Evolutionary conservation across 2,329 filamentous ascomycete genomes (phyloP).

Genomic region (Xylaria sp.): DNA sequence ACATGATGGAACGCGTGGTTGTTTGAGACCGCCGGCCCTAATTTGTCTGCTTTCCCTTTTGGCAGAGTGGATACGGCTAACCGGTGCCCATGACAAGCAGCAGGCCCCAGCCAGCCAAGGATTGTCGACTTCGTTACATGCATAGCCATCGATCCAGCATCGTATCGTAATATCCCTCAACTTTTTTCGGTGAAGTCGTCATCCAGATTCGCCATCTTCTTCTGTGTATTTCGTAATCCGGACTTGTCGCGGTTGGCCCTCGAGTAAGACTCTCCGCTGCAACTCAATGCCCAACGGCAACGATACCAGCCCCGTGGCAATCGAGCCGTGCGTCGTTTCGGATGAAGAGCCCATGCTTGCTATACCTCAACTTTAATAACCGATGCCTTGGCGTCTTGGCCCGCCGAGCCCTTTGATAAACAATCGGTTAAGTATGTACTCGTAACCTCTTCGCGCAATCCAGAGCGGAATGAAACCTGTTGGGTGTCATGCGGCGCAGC

Average conservation of each 20-base stretch:
- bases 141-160: too few relatives aligned
- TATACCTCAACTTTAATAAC: too few relatives aligned
- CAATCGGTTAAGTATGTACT: background rate
- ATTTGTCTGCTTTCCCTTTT: background rate
- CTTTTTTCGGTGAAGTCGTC: too few relatives aligned
- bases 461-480: background rate
- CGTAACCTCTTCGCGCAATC: background rate
- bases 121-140: background rate
- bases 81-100: background rate
- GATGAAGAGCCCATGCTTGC: too few relatives aligned
- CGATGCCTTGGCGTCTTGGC: background rate
- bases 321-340: too few relatives aligned
- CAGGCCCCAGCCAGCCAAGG: background rate
- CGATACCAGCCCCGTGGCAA: too few relatives aligned
- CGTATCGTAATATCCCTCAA: too few relatives aligned
- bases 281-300: too few relatives aligned
- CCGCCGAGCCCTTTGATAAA: background rate
- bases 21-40: background rate
- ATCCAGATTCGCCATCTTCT: too few relatives aligned
- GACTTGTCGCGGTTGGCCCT: too few relatives aligned
- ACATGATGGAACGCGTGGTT: background rate
- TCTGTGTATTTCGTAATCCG: too few relatives aligned
- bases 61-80: background rate
- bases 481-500: background rate
- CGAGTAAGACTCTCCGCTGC: too few relatives aligned